Percentiles rank a stretch among this genome's conserved stretches.
These are phyloP conservation scores for Fusarium coffeatum DNA, from an alignment of 2,329 filamentous ascomycete species.

Conservation along the genomic window DNA sequence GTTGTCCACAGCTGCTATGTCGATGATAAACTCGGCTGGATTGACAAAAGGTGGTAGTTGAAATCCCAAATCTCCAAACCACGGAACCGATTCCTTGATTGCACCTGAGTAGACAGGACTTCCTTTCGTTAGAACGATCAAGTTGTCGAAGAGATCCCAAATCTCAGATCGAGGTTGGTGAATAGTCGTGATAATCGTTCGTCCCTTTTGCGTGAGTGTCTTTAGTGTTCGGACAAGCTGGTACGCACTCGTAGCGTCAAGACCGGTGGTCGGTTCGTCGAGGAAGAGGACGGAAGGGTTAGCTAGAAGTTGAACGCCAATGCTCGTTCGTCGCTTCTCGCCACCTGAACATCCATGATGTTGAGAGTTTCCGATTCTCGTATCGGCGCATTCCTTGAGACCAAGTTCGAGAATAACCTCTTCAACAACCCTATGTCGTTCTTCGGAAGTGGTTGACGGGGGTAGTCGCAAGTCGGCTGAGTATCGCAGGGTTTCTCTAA, in stretches of 20 bases:
- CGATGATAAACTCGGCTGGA: conserved; percentile 80
- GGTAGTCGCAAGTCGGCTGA: conserved; percentile 78
- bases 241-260: conserved; percentile 81
- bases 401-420: conserved; percentile 81
- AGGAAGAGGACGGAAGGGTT: conserved; percentile 83
- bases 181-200: conserved; percentile 79
- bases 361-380: conserved; percentile 75
- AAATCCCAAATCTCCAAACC: conserved; percentile 72
- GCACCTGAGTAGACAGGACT: conserved; percentile 75
- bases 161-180: conserved; percentile 84
- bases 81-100: conserved; percentile 67
- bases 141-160: conserved; percentile 79
- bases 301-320: conserved; percentile 81
- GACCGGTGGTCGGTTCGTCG: conserved; percentile 82
- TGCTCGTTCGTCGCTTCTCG: conserved; percentile 80
- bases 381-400: conserved; percentile 81
- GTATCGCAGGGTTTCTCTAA: conserved; percentile 79
- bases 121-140: conserved; percentile 75
- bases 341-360: conserved; percentile 83
- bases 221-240: conserved; percentile 79
- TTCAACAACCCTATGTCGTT: conserved; percentile 74
- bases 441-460: conserved; percentile 66
- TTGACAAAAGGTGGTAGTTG: conserved; percentile 78
- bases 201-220: conserved; percentile 72
- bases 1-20: conserved; percentile 79